phyloP scores from a whole-genome alignment of 192 early-diverging fungal genomes.

The Coemansia sp. region DNA sequence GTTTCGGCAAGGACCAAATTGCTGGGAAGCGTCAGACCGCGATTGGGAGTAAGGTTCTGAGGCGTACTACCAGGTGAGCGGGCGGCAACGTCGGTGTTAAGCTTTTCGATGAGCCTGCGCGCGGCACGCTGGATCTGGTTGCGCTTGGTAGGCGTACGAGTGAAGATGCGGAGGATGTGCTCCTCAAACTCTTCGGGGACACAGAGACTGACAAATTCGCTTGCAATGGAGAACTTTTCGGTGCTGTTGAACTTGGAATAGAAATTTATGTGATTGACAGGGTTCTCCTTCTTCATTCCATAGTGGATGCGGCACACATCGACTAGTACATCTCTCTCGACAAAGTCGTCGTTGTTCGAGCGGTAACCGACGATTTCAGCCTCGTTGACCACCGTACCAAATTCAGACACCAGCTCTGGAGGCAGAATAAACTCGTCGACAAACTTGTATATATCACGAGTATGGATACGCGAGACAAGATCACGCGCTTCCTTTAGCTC shows the following conservation, averaged over 20 bases:
- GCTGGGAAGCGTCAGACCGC: slow-evolving; percentile 42
- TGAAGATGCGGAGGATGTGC: slow-evolving; percentile 47
- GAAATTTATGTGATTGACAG: slow-evolving; percentile 81
- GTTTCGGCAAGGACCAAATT: background rate
- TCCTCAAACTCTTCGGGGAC: slow-evolving; percentile 53
- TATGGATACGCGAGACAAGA: slow-evolving; percentile 73
- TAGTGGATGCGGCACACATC: slow-evolving; percentile 73
- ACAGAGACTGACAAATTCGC: slow-evolving; percentile 66
- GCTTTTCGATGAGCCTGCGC: slow-evolving; percentile 31
- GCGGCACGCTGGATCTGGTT: slow-evolving; percentile 46
- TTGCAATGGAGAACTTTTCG: slow-evolving; percentile 64
- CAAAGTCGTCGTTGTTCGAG: slow-evolving; percentile 59
- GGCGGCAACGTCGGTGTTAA: slow-evolving; percentile 16
- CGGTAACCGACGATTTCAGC: slow-evolving; percentile 65
- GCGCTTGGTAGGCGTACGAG: slow-evolving; percentile 38
- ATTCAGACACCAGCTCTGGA: slow-evolving; percentile 32
- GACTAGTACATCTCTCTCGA: slow-evolving; percentile 71
- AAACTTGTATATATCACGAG: slow-evolving; percentile 83
- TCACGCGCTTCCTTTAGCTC: slow-evolving; percentile 67
- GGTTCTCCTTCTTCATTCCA: slow-evolving; percentile 83
- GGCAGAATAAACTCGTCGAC: slow-evolving; percentile 75
- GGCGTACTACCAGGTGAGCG: slow-evolving; percentile 14
- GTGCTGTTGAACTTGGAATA: slow-evolving; percentile 66
- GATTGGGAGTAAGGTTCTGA: slow-evolving; percentile 40
- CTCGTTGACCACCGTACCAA: slow-evolving; percentile 51